phyloP scores from a whole-genome alignment of 2,329 filamentous ascomycete genomes.

The Fusarium sp. region DNA sequence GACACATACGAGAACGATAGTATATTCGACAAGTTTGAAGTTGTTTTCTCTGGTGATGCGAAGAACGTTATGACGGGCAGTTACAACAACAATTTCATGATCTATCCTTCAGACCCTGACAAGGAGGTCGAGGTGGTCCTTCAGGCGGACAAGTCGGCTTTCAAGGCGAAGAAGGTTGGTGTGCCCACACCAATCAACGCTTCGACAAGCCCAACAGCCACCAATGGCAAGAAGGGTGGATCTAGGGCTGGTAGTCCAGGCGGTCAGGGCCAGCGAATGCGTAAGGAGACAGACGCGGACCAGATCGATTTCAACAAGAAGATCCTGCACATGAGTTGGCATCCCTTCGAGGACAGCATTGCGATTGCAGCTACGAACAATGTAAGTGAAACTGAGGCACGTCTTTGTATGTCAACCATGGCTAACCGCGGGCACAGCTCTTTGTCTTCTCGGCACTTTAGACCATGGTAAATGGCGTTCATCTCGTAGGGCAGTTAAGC shows the following conservation, averaged over 20 bases:
- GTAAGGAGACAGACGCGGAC: slow-evolving; percentile 98
- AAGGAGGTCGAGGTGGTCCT: slow-evolving; percentile 97
- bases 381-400: slow-evolving; percentile 67
- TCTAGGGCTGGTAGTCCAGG: slow-evolving; percentile 89
- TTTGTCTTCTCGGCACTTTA: slow-evolving; percentile 84
- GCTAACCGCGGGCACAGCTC: slow-evolving; percentile 59
- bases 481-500: slow-evolving; percentile 37
- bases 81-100: slow-evolving; percentile 99
- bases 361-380: slow-evolving; percentile 99
- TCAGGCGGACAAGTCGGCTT: slow-evolving; percentile 97
- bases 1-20: slow-evolving; percentile 99
- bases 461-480: slow-evolving; percentile 39
- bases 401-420: neutral
- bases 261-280: slow-evolving; percentile 89
- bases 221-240: slow-evolving; percentile 84
- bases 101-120: slow-evolving; percentile 94
- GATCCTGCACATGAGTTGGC: slow-evolving; percentile 99
- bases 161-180: slow-evolving; percentile 99
- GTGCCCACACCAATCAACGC: slow-evolving; percentile 96
- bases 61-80: slow-evolving; percentile 99
- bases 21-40: slow-evolving; percentile 99
- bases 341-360: slow-evolving; percentile 99
- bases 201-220: slow-evolving; percentile 74
- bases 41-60: slow-evolving; percentile 96
- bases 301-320: slow-evolving; percentile 99